Base-by-base conservation (phyloP, 805 yeast genomes). In the Ogataea neopini region DNA sequence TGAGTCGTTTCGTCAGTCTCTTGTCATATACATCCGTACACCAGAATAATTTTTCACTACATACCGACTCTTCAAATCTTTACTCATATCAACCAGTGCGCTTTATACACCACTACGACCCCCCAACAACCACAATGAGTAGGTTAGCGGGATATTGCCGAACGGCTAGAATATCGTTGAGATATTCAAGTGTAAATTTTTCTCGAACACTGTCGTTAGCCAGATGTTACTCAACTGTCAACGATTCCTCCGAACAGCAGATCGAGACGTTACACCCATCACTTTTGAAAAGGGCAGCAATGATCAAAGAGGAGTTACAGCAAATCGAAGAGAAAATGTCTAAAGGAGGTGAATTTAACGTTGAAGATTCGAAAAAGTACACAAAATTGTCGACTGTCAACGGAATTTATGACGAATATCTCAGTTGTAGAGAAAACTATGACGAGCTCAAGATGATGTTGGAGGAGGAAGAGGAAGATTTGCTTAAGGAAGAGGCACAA, bases 401-500 rank as follows among this genome's bases (percentile, higher is more conserved):
- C 1, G 79, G 73, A 6, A 59, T 69, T 3, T 76, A 70, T 48
- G 54, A 63, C 1, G 69, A 70, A 22, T 79, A 76, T 47, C 44
- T 59, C 6, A 58, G 58, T 0, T 63, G 68, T 51, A 56, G 63
- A 11, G 51, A 52, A 2, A 63, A 72, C 23, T 62, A 61, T 42
- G 52, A 56, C 8, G 79, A 67, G 13, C 56, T 77, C 41, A 50
- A 61, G 34, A 56, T 54, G 10, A 64, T 76, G 54, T 48, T 65
- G 1, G 52, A 53, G 4, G 56, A 52, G 23, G 69, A 68, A 3
- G 79, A 81, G 17, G 70, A 70, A 40, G 44, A 73, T 61, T 64
- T 70, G 3, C 63, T 84, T 32, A 69, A 68, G 32, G 72, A 68
- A 4, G 91, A 85, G 11, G 97, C 96, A 0, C 62, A 72, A 36